Base-by-base conservation (phyloP, 2,329 filamentous ascomycete genomes). In the Cercospora sesami region DNA sequence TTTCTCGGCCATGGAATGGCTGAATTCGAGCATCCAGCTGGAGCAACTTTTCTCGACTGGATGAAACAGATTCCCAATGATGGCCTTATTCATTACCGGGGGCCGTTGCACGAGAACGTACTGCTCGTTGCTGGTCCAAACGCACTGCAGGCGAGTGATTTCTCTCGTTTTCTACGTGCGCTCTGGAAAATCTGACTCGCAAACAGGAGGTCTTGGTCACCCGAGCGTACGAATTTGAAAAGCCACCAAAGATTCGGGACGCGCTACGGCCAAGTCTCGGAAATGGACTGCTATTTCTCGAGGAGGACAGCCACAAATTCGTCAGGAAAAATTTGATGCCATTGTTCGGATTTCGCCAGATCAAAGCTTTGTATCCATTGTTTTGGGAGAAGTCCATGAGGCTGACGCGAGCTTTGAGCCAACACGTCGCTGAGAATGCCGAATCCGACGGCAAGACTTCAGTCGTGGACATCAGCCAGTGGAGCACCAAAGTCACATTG, bases 301-400 rank as follows among this genome's bases (percentile, higher is more conserved):
- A 86, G 69, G 84, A 83, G 1, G 80, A 82, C 4, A 80, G 80
- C 28, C 85, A 87, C 72, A 81, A 80, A 68, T 81, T 81, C 59
- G 82, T 86, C 66, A 86, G 94, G 53, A 93, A 91, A 77, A 89
- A 90, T 67, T 85, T 96, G 18, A 87, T 90, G 81, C 93, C 93
- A 0, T 91, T 92, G 1, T 97, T 97, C 78, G 85, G 89, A 16
- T 96, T 92, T 76, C 87, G 93, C 18, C 91, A 96, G 74, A 84
- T 96, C 78, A 96, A 95, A 77, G 86, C 94, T 67, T 82, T 97
- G 16, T 95, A 96, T 74, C 90, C 92, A 0, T 81, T 91, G 5
- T 96, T 97, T 79, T 97, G 93, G 93, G 74, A 80, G 18, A 96
- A 96, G 80, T 86, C 89, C 0, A 79, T 85, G 7, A 89, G 94